These are phyloP conservation scores for Populus hybrid DNA, from an alignment of 441 rosid genomes.

Conservation along the genomic window DNA sequence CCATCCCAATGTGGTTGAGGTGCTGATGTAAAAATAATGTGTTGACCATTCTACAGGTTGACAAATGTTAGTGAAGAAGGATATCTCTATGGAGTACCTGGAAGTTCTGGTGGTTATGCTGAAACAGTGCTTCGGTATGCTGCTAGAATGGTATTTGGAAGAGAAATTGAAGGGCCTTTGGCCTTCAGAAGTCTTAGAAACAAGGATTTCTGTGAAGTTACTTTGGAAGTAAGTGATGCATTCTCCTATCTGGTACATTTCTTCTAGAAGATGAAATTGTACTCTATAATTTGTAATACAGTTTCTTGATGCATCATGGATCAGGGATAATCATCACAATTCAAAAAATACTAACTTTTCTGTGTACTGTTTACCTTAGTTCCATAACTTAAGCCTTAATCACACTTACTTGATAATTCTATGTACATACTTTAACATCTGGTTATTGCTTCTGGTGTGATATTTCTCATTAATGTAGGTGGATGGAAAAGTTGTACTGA, in stretches of 20 bases:
- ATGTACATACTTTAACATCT: background rate
- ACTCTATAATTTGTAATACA: background rate
- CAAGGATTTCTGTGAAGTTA: conserved; percentile 77
- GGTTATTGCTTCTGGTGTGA: background rate
- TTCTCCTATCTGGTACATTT: background rate
- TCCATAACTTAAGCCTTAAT: background rate
- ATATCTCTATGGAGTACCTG: conserved; percentile 76
- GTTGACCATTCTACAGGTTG: conserved; percentile 41
- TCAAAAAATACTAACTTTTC: background rate
- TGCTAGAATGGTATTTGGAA: conserved; percentile 63
- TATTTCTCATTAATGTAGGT: conserved; percentile 38
- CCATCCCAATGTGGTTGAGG: background rate
- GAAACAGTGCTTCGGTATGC: conserved; percentile 73
- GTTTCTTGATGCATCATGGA: background rate
- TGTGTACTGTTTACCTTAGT: background rate
- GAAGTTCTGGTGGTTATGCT: conserved; percentile 93
- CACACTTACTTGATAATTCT: background rate
- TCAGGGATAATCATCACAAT: background rate
- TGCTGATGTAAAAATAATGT: background rate
- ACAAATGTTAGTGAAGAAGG: conserved; percentile 75
- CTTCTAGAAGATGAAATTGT: background rate
- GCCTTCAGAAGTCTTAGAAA: conserved; percentile 71
- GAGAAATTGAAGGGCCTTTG: conserved; percentile 61
- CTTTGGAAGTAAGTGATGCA: conserved; percentile 60
- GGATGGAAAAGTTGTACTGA: conserved; percentile 68